Evolutionary conservation across 768 basidiomycete genomes (phyloP).

Genomic region (Leccinum broughii): DNA sequence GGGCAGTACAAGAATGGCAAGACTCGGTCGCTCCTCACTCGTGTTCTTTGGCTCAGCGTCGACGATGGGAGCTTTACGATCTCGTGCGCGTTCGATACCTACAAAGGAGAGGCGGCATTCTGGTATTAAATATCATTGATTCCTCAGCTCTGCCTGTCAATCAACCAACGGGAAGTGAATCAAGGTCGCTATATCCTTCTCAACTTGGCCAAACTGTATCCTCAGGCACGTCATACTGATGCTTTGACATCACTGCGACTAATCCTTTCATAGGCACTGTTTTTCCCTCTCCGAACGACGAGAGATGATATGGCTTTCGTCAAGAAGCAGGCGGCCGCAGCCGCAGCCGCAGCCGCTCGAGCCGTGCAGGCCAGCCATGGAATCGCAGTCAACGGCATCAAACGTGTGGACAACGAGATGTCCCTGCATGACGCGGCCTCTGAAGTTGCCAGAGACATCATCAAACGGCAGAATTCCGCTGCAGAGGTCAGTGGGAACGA

Average conservation of each 20-base stretch:
- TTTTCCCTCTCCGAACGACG: constrained; percentile 89
- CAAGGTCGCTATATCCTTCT: constrained; percentile 88
- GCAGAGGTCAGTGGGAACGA: constrained; percentile 29
- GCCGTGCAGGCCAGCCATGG: constrained; percentile 37
- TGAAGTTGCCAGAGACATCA: constrained; percentile 30
- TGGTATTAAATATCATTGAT: constrained; percentile 99
- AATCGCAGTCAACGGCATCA: constrained; percentile 23
- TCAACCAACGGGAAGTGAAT: constrained; percentile 90
- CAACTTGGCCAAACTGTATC: constrained; percentile 87
- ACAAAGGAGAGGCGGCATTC: constrained; percentile 93
- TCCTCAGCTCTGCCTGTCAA: constrained; percentile 87
- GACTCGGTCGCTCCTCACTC: constrained; percentile 84
- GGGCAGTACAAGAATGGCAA: constrained; percentile 94
- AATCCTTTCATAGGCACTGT: constrained; percentile 66
- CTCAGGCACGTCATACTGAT: constrained; percentile 63
- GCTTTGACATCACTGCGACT: constrained; percentile 4
- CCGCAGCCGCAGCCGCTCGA: constrained; percentile 36
- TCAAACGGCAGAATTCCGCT: constrained; percentile 22
- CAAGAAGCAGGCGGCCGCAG: constrained; percentile 42
- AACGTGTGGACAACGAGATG: constrained; percentile 33
- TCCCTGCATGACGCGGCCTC: constrained; percentile 29
- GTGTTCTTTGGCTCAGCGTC: constrained; percentile 95
- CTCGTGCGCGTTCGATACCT: constrained; percentile 85
- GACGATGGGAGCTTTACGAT: constrained; percentile 77
- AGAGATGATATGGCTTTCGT: constrained; percentile 64